Conservation (phyloP, 768 basidiomycete species). For the Auricularia sp. region DNA sequence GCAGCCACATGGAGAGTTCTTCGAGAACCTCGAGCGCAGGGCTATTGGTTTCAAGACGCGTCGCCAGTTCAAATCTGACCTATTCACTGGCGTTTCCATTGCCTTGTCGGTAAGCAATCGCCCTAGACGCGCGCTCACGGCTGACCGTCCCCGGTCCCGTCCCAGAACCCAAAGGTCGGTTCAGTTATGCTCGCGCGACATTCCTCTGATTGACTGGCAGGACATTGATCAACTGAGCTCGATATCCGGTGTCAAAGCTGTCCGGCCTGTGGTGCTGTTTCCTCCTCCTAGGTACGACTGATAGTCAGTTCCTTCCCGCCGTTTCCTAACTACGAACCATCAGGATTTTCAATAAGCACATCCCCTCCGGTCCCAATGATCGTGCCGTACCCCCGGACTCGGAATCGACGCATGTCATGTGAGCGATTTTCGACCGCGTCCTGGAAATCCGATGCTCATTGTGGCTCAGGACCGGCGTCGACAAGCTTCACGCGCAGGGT, state of each 20-base stretch:
- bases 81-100: slow-evolving; percentile 52
- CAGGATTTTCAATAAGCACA: slow-evolving; percentile 36
- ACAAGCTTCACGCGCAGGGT: slow-evolving; percentile 52
- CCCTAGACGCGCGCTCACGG: no score
- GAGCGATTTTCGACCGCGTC: slow-evolving; percentile 21
- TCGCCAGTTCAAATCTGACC: neutral
- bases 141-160: no score
- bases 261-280: slow-evolving; percentile 42
- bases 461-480: slow-evolving; percentile 30
- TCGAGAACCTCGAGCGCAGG: neutral
- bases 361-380: slow-evolving; percentile 32
- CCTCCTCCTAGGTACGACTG: slow-evolving; percentile 31
- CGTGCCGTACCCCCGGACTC: slow-evolving; percentile 34
- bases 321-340: neutral
- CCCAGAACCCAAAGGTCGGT: slow-evolving; percentile 6
- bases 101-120: slow-evolving; percentile 27
- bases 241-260: slow-evolving; percentile 43
- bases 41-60: neutral
- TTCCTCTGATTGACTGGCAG: slow-evolving; percentile 19
- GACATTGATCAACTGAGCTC: slow-evolving; percentile 35
- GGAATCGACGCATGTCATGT: slow-evolving; percentile 43
- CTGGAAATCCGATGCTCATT: neutral
- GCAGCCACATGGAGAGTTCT: neutral
- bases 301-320: neutral
- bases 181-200: slow-evolving; percentile 14